Evolutionary conservation across 1,284 basidiomycete species (phyloP).

Genomic region (Wallemia mellicola): DNA sequence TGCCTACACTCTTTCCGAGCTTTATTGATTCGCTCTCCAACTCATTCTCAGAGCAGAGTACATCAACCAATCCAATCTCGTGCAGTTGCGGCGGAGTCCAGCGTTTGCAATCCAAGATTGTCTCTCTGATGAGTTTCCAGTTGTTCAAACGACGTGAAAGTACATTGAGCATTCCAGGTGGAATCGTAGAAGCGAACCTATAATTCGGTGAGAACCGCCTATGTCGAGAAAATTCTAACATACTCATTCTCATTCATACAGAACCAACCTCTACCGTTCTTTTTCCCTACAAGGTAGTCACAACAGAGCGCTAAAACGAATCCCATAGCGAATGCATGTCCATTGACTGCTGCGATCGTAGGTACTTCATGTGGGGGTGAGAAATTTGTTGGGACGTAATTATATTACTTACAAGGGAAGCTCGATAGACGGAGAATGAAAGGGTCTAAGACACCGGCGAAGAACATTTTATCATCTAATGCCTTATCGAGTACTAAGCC

Average conservation of each 20-base stretch:
- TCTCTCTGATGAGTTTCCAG: not conserved
- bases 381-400: not conserved
- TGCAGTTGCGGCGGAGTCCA: not conserved
- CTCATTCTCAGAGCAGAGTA: not conserved
- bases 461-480: not conserved
- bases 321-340: not conserved
- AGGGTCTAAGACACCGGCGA: not conserved
- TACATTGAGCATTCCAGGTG: not conserved
- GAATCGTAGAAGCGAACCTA: not conserved
- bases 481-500: conserved; percentile 1
- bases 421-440: not conserved
- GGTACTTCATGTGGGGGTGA: not conserved
- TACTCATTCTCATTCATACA: conserved; percentile 1
- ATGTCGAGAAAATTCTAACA: not conserved
- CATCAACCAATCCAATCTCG: not conserved
- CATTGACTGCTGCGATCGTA: not conserved
- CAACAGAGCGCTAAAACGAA: conserved; percentile 1
- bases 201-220: not conserved
- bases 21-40: not conserved
- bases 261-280: not conserved
- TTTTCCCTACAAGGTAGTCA: not conserved
- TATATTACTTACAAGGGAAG: not conserved
- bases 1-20: not conserved
- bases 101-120: not conserved
- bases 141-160: not conserved